phyloP scores from a whole-genome alignment of 257 asterid species.

The Verbascum thapsus region DNA sequence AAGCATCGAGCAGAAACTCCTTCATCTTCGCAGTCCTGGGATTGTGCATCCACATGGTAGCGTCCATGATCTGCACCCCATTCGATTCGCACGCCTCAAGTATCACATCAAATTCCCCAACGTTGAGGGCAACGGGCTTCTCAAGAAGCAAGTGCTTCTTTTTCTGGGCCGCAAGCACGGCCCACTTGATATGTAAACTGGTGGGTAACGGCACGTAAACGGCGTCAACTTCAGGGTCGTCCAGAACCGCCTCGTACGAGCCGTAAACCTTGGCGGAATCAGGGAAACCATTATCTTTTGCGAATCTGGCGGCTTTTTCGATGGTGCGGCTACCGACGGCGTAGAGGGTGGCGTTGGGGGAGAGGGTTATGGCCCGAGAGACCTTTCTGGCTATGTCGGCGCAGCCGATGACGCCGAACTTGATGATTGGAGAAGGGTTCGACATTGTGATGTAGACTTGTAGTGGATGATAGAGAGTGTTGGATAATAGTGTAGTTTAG shows the following conservation, averaged over 20 bases:
- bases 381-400: constrained; percentile 64
- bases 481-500: too few species aligned
- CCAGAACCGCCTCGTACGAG: constrained; percentile 62
- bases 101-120: constrained; percentile 56
- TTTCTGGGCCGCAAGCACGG: constrained; percentile 69
- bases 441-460: too few species aligned
- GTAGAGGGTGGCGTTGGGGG: constrained; percentile 54
- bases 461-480: too few species aligned
- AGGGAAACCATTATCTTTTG: constrained; percentile 54
- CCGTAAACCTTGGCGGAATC: constrained; percentile 56
- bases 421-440: constrained; percentile 41
- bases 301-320: constrained; percentile 61
- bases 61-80: constrained; percentile 84
- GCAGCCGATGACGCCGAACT: constrained; percentile 75
- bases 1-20: constrained; percentile 53
- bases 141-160: constrained; percentile 71
- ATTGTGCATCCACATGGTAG: constrained; percentile 88
- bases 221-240: constrained; percentile 72
- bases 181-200: constrained; percentile 72
- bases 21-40: constrained; percentile 72
- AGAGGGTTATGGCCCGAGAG: constrained; percentile 52
- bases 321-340: constrained; percentile 75
- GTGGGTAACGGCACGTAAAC: constrained; percentile 74
- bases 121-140: constrained; percentile 73
- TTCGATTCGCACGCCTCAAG: constrained; percentile 69